Evolutionary conservation across 768 basidiomycete genomes (phyloP), one percentile per base, ranked within the genome.

Genomic region (Tubosaeta sp.): DNA sequence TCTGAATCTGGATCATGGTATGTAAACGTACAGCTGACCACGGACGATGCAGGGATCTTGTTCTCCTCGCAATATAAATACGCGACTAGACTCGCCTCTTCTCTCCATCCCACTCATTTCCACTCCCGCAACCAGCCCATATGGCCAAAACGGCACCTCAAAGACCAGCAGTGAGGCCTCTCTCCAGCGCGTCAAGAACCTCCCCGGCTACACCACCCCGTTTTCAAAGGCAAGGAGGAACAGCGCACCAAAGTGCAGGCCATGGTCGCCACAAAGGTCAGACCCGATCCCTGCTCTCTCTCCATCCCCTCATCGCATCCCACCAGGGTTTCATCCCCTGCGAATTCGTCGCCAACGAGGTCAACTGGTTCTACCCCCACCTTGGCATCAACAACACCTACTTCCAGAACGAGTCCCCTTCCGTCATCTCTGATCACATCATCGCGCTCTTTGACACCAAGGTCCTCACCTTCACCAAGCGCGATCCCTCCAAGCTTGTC

Each of bases 381-480:
- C 85, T 91, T 58, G 89, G 91, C 59, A 90, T 91, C 76, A 89
- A 91, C 74, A 89, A 92, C 72, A 92, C 86, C 9, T 92, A 95
- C 71, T 95, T 97, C 69, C 83, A 85, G 65, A 88, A 84, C 59
- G 88, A 91, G 67, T 80, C 80, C 1, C 51, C 59, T 6, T 67
- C 68, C 43, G 81, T 89, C 57, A 88, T 92, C 70, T 80, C 82
- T 6, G 89, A 92, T 69, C 90, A 95, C 60, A 85, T 97, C 68
- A 84, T 97, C 63, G 94, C 95, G 17, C 83, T 99, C 49, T 99
- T 93, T 68, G 93, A 91, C 22, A 94, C 95, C 53, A 99, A 99
- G 71, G 85, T 91, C 44, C 77, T 92, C 61, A 90, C 92, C 0
- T 97, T 85, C 74, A 95, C 95, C 48, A 91, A 95, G 65, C 94